Base-by-base conservation (phyloP, 2,329 filamentous ascomycete species). In the Harringtonia aguacate region DNA sequence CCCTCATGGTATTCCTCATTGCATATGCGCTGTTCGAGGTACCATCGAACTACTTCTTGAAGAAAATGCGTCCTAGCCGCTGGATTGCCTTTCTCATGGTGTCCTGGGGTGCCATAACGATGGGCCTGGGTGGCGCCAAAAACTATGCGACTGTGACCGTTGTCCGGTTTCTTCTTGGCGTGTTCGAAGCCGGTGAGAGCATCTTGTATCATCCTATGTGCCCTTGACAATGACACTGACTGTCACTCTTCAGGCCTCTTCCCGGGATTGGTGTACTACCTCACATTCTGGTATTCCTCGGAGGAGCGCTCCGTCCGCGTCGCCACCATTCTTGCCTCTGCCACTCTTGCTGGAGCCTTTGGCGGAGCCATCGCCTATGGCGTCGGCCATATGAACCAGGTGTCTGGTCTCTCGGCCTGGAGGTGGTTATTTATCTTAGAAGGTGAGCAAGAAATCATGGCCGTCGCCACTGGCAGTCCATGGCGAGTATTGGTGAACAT, bases 261-360 rank as follows among this genome's bases (percentile, higher is more conserved):
- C 53, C 59, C 68, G 31, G 68, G 48, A 10, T 39, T 51, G 12
- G 52, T 55, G 56, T 52, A 78, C 59, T 86, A 85, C 52, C 64
- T 88, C 39, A 86, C 83, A 0, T 77, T 86, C 48, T 87, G 84
- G 71, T 88, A 88, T 59, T 78, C 73, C 36, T 75, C 77, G 51
- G 71, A 76, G 17, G 83, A 88, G 61, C 71, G 84, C 4, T 82
- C 80, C 20, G 62, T 86, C n/a, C 72, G 84, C 5, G 78, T 86
- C 3, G 81, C 81, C 3, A 79, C 84, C 47, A 73, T 88, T 2
- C 79, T 87, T 46, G 75, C 80, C 15, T 77, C 70, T 15, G 78
- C 81, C 1, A 83, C 84, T 0, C 66, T 86, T 1, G 80, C 81
- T 0, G 83, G 84, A 7, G 83, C 83, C 15, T 86, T 79, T 50